Percentiles rank a stretch among this genome's conserved stretches.
Conservation (phyloP, 2,329 filamentous ascomycete species). For the Sarocladiaceae sp. region DNA sequence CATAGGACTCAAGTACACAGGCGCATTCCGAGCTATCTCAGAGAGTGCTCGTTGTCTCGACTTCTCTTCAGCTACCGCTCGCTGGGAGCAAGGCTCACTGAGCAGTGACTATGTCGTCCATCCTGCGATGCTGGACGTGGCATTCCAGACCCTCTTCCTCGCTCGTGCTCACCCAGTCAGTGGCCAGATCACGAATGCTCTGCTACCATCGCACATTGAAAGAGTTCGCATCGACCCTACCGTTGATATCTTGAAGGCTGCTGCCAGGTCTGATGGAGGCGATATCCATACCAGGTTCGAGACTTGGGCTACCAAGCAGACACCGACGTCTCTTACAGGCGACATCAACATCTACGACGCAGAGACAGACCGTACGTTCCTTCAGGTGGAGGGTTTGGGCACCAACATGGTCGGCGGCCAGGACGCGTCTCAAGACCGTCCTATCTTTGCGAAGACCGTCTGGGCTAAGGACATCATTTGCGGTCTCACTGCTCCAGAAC, state of each 20-base stretch:
- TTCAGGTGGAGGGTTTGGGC: constrained; percentile 15
- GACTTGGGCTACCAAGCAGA: constrained; percentile 12
- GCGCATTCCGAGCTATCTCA: constrained; percentile 11
- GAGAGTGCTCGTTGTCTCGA: constrained; percentile 11
- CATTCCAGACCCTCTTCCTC: constrained; percentile 24
- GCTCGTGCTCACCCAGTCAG: constrained; percentile 15
- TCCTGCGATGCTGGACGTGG: constrained; percentile 24
- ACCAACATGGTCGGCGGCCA: constrained; percentile 9
- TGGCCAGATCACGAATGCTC: constrained; percentile 8
- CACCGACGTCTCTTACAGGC: constrained; percentile 12
- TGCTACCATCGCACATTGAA: constrained; percentile 11
- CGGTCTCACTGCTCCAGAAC: constrained; percentile 7
- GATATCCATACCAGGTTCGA: constrained; percentile 11
- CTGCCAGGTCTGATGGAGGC: background rate
- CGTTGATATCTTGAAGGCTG: too few species aligned
- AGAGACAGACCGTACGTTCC: constrained; percentile 9
- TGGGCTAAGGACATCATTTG: constrained; percentile 10
- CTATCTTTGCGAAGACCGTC: constrained; percentile 12
- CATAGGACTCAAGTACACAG: constrained; percentile 12
- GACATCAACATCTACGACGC: constrained; percentile 13
- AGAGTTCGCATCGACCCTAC: constrained; percentile 11
- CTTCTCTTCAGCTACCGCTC: constrained; percentile 10
- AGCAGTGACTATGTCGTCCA: constrained; percentile 18
- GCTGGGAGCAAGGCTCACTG: constrained; percentile 11
- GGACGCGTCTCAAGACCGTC: constrained; percentile 12